phyloP scores from a whole-genome alignment of 176 grass and related monocot genomes.

The Oryza australiensis region DNA sequence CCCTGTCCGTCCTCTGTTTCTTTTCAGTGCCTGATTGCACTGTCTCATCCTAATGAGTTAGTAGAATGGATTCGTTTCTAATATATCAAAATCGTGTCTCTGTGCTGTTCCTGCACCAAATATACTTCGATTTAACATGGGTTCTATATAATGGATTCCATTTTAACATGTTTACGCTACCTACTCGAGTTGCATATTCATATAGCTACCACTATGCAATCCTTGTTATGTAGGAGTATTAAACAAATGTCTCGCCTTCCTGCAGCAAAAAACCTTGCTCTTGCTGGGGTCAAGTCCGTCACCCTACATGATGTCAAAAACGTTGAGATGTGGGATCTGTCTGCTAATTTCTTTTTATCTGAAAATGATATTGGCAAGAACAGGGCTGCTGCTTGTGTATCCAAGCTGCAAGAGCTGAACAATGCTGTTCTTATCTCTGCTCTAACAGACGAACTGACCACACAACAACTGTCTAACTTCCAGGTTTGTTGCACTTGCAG shows the following conservation, averaged over 20 bases:
- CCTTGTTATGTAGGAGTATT: neutral
- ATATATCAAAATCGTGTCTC: neutral
- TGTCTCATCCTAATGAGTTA: neutral
- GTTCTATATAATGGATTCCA: neutral
- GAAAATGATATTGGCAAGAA: constrained; percentile 66
- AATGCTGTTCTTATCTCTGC: constrained; percentile 68
- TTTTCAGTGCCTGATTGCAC: neutral
- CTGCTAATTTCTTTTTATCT: constrained; percentile 74
- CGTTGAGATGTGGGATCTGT: constrained; percentile 67
- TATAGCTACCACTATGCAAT: neutral
- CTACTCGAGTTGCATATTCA: neutral
- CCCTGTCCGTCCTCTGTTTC: neutral
- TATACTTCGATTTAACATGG: no score
- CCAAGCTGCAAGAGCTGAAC: constrained; percentile 71
- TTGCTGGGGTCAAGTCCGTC: constrained; percentile 76
- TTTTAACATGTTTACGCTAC: neutral
- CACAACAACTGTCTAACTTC: constrained; percentile 52
- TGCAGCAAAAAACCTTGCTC: constrained; percentile 82
- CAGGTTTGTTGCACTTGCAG: constrained; percentile 46
- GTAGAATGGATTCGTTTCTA: neutral
- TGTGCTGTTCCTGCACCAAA: neutral
- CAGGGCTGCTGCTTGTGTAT: constrained; percentile 59
- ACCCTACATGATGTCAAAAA: constrained; percentile 65
- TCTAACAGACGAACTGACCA: constrained; percentile 49
- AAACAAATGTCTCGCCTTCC: neutral